Evolutionary conservation across 805 yeast genomes (phyloP).

Genomic region (Candida lessepsii): DNA sequence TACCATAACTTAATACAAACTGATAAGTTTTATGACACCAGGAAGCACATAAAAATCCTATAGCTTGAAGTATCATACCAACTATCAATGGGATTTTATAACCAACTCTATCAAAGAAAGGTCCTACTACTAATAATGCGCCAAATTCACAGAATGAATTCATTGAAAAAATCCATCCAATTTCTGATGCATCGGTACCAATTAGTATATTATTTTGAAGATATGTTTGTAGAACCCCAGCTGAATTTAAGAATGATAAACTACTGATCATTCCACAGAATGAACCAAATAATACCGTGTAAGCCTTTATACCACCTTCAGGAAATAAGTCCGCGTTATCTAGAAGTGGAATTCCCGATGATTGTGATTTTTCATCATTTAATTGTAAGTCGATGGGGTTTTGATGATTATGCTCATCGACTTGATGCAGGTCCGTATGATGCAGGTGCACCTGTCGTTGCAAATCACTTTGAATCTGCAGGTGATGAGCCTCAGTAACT

Average conservation of each 20-base stretch:
- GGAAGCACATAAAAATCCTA: conserved; percentile 24
- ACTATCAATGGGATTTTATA: conserved; percentile 19
- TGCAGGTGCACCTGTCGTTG: neutral
- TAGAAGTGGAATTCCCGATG: conserved; percentile 8
- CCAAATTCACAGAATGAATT: conserved; percentile 27
- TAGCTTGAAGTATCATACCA: conserved; percentile 19
- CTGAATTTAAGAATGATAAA: conserved; percentile 26
- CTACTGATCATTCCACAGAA: conserved; percentile 26
- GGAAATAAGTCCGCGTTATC: conserved; percentile 27
- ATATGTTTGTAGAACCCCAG: conserved; percentile 25
- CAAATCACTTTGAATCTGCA: too few species aligned
- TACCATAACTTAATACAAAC: conserved; percentile 24
- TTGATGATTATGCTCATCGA: too few species aligned
- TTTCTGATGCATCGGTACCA: conserved; percentile 16
- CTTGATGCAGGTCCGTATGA: too few species aligned
- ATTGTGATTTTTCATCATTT: neutral
- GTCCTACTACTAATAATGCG: conserved; percentile 23
- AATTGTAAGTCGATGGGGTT: too few species aligned
- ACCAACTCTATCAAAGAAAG: conserved; percentile 28
- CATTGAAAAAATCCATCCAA: conserved; percentile 31
- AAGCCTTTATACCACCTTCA: conserved; percentile 25
- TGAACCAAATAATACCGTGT: conserved; percentile 22
- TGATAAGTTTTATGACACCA: conserved; percentile 22
- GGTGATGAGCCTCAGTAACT: neutral
- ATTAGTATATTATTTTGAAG: conserved; percentile 16